Conservation (phyloP, 208 protist species). For the Trypanosoma caninum region DNA sequence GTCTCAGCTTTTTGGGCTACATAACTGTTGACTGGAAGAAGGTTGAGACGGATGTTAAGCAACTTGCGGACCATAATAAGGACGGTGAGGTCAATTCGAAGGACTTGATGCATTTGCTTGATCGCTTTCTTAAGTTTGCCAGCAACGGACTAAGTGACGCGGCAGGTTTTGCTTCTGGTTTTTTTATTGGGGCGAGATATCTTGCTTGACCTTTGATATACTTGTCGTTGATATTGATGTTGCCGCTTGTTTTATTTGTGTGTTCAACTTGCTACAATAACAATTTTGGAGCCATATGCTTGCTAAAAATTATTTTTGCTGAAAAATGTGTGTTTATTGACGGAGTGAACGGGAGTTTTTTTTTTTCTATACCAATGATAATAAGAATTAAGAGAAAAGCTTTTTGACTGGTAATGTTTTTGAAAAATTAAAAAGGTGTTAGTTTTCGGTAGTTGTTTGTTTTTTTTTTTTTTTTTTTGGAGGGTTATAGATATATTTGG, state of each 20-base stretch:
- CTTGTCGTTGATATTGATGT: no score
- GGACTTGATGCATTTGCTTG: constrained; percentile 48
- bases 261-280: constrained; percentile 3
- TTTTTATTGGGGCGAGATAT: constrained; percentile 48
- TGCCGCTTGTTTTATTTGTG: neutral
- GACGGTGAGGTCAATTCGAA: constrained; percentile 49
- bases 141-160: constrained; percentile 41
- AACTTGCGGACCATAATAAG: constrained; percentile 43
- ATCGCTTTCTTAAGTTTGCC: constrained; percentile 32
- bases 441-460: constrained; percentile 8
- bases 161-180: constrained; percentile 52
- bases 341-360: no score
- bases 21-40: constrained; percentile 63
- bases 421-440: no score
- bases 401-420: no score
- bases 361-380: no score
- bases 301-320: no score
- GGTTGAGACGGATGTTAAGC: constrained; percentile 35
- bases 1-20: constrained; percentile 52
- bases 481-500: no score
- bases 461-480: neutral
- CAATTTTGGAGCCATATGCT: no score
- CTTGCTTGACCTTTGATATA: no score
- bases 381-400: no score
- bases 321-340: no score